Evolutionary conservation across 2,329 filamentous ascomycete species (phyloP).

Genomic region (Graphilbum ipis-grandicollis): DNA sequence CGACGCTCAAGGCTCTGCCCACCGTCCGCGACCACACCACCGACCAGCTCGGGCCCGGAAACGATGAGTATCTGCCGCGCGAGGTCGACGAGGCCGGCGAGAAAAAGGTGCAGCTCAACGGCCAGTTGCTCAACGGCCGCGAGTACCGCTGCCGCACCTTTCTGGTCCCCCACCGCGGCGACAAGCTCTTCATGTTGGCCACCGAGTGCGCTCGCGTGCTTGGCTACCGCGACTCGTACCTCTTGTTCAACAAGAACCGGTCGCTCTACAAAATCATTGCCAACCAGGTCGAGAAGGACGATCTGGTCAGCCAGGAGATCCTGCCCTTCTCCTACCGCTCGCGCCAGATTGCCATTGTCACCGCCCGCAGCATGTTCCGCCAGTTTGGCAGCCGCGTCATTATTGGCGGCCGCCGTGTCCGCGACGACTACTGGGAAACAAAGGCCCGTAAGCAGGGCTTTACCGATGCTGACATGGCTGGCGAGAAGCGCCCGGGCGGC

Average conservation of each 20-base stretch:
- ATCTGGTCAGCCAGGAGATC: slow-evolving; percentile 86
- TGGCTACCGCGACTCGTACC: slow-evolving; percentile 91
- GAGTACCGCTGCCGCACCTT: slow-evolving; percentile 92
- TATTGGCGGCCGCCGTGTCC: slow-evolving; percentile 71
- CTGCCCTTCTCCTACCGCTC: slow-evolving; percentile 94
- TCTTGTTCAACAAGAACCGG: slow-evolving; percentile 96
- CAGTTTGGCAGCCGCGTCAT: slow-evolving; percentile 95
- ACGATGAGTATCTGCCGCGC: slow-evolving; percentile 87
- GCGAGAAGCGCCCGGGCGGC: slow-evolving; percentile 87
- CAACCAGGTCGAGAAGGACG: slow-evolving; percentile 88
- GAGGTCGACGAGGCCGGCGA: slow-evolving; percentile 88
- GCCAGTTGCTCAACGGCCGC: slow-evolving; percentile 63
- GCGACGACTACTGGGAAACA: slow-evolving; percentile 97
- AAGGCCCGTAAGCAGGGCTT: slow-evolving; percentile 97
- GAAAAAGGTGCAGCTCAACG: slow-evolving; percentile 76
- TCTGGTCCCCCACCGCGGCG: slow-evolving; percentile 72
- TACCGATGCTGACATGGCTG: slow-evolving; percentile 87
- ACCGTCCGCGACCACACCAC: slow-evolving; percentile 96
- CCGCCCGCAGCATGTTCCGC: slow-evolving; percentile 93
- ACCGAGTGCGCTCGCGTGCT: slow-evolving; percentile 92
- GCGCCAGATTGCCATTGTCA: slow-evolving; percentile 96
- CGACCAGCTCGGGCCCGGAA: slow-evolving; percentile 74
- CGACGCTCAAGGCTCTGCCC: slow-evolving; percentile 80
- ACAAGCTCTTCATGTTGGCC: slow-evolving; percentile 96
- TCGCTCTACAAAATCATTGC: slow-evolving; percentile 97